Conservation (phyloP, 2,329 filamentous ascomycete genomes). For the Talaromyces islandicus region DNA sequence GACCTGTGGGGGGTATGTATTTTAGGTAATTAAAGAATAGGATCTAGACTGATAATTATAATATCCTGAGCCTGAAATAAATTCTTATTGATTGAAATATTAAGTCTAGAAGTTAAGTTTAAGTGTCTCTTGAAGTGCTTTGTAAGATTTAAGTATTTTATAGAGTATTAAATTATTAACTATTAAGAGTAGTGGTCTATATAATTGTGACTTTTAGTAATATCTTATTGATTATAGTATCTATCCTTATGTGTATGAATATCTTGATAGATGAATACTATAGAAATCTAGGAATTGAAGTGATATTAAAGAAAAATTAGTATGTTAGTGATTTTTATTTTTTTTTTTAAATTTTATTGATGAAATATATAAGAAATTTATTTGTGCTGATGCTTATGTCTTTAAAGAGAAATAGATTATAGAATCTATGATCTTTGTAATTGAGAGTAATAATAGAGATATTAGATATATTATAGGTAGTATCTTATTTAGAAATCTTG, state of each 20-base stretch:
- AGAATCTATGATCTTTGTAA: conserved; percentile 26
- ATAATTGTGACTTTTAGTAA: conserved; percentile 32
- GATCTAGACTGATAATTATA: background rate
- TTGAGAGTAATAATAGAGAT: conserved; percentile 18
- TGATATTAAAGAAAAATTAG: conserved; percentile 23
- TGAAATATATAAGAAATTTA: conserved; percentile 24
- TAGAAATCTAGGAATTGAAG: conserved; percentile 9
- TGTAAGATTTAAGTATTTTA: background rate
- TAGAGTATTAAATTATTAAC: conserved; percentile 16
- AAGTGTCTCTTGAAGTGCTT: background rate
- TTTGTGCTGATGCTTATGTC: conserved; percentile 18
- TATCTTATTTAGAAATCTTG: conserved; percentile 31
- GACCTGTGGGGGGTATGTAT: background rate
- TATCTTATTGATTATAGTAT: conserved; percentile 31
- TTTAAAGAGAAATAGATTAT: conserved; percentile 29
- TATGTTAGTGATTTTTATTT: conserved; percentile 26
- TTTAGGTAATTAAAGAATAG: background rate
- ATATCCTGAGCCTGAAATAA: conserved; percentile 2
- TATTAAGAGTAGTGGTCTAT: conserved; percentile 23
- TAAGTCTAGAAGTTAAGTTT: background rate
- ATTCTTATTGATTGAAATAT: background rate
- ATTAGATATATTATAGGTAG: conserved; percentile 18
- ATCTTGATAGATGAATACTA: conserved; percentile 17
- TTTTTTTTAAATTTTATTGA: conserved; percentile 30
- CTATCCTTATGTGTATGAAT: conserved; percentile 21